phyloP scores from a whole-genome alignment of 1,284 basidiomycete species.

The Stygiomarasmius scandens region DNA sequence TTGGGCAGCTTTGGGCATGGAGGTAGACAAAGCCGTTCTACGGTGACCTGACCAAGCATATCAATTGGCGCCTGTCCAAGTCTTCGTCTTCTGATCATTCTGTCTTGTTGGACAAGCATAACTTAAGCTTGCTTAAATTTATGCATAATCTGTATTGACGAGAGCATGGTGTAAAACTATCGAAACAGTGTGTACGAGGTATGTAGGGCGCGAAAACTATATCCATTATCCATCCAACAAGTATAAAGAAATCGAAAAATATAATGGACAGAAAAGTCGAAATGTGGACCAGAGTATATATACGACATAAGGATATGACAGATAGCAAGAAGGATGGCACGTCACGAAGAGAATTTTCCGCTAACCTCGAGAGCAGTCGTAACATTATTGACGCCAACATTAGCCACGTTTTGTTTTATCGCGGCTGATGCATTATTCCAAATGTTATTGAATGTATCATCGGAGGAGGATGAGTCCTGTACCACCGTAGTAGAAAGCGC shows the following conservation, averaged over 20 bases:
- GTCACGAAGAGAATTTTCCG: conserved; percentile 31
- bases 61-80: background rate
- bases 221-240: background rate
- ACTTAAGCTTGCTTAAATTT: background rate
- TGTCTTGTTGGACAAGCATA: too few relatives aligned
- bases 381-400: conserved; percentile 44
- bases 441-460: conserved; percentile 48
- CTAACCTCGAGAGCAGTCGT: conserved; percentile 35
- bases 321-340: conserved; percentile 3
- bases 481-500: conserved; percentile 52
- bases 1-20: conserved; percentile 40
- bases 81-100: background rate
- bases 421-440: conserved; percentile 51
- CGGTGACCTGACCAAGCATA: background rate
- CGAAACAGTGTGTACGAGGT: background rate
- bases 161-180: background rate
- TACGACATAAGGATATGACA: conserved; percentile 11
- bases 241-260: background rate
- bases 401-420: conserved; percentile 31
- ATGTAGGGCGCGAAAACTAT: conserved; percentile 8
- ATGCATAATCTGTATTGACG: background rate
- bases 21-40: background rate
- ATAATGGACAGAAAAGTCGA: background rate
- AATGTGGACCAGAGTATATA: too few relatives aligned
- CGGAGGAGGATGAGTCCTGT: conserved; percentile 46